phyloP scores from a whole-genome alignment of 441 rosid genomes.

The Brassica balearica region DNA sequence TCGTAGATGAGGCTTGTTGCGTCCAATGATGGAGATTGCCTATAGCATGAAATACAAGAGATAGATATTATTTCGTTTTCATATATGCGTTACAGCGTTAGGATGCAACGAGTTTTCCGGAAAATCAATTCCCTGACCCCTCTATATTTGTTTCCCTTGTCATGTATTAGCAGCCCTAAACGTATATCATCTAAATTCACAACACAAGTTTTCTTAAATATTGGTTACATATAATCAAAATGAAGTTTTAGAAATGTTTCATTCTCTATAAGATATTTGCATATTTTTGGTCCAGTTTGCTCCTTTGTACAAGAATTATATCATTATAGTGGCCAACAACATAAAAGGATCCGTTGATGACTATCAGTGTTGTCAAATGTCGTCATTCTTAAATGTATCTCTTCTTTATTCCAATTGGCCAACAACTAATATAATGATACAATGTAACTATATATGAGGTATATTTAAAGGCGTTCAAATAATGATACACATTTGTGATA shows the following conservation, averaged over 20 bases:
- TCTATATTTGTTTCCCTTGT: no score
- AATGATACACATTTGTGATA: background rate
- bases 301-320: background rate
- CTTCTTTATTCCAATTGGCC: background rate
- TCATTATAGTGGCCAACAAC: background rate
- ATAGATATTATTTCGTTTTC: no score
- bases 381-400: background rate
- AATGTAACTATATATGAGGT: no score
- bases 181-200: background rate
- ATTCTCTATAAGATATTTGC: background rate
- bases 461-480: no score
- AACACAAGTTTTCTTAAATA: no score
- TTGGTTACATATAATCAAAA: background rate
- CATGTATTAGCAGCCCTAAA: background rate
- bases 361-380: slow-evolving; percentile 5
- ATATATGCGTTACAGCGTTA: no score
- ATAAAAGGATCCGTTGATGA: background rate
- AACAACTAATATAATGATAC: background rate
- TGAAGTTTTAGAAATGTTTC: background rate
- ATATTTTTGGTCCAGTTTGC: background rate
- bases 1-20: no score
- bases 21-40: no score
- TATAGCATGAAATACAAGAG: no score
- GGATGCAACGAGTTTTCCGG: no score
- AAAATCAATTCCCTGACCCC: background rate